These are phyloP conservation scores for Myxozyma mucilagina DNA, from an alignment of 805 yeast species.

Conservation along the genomic window DNA sequence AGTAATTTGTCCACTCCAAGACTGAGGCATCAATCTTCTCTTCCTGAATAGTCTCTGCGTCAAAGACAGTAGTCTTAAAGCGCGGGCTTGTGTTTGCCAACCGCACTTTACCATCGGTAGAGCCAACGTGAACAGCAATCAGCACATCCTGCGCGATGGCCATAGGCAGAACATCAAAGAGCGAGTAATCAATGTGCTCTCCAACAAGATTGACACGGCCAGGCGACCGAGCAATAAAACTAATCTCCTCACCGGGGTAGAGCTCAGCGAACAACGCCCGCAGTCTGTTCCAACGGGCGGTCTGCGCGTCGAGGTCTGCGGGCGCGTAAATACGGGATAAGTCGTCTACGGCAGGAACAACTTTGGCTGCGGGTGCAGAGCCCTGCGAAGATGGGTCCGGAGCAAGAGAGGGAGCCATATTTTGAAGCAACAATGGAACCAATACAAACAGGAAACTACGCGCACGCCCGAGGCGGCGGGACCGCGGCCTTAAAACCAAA, in stretches of 20 bases:
- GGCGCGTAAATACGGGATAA: slow-evolving; percentile 15
- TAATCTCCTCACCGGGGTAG: slow-evolving; percentile 39
- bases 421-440: not conserved
- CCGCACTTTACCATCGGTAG: slow-evolving; percentile 35
- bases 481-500: too few species aligned
- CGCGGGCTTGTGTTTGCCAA: slow-evolving; percentile 42
- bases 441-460: not conserved
- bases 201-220: slow-evolving; percentile 76
- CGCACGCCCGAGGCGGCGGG: too few species aligned
- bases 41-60: slow-evolving; percentile 26
- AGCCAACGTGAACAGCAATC: slow-evolving; percentile 48
- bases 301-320: slow-evolving; percentile 8
- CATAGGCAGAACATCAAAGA: slow-evolving; percentile 69
- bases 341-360: slow-evolving; percentile 10
- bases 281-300: slow-evolving; percentile 11
- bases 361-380: not conserved
- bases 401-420: slow-evolving; percentile 13
- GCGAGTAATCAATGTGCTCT: slow-evolving; percentile 71
- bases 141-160: slow-evolving; percentile 66
- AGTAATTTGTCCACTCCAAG: slow-evolving; percentile 67
- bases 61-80: slow-evolving; percentile 31
- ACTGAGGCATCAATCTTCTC: slow-evolving; percentile 51
- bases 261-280: not conserved
- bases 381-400: not conserved
- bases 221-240: slow-evolving; percentile 63